Evolutionary conservation across 345 rosid species (phyloP).

Genomic region (Hevea brasiliensis): DNA sequence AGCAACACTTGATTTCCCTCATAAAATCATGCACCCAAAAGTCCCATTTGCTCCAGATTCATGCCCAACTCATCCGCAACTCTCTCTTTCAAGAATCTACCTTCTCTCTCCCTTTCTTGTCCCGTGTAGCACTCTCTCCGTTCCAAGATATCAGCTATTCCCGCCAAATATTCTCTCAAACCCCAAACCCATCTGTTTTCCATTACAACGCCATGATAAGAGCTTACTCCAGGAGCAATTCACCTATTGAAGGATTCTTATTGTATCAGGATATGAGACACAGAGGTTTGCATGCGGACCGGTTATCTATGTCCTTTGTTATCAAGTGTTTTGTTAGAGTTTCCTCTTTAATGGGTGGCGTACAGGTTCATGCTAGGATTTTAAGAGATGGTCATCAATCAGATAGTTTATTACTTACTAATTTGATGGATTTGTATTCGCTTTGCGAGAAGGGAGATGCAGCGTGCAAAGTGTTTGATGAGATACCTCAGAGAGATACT

Average conservation of each 20-base stretch:
- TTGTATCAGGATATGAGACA: constrained; percentile 48
- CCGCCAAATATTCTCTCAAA: constrained; percentile 51
- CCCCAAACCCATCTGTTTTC: constrained; percentile 44
- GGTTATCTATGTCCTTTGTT: constrained; percentile 57
- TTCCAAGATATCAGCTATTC: constrained; percentile 40
- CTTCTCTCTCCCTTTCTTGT: constrained; percentile 55
- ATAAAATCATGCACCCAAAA: constrained; percentile 48
- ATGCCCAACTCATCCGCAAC: constrained; percentile 55
- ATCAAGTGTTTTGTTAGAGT: constrained; percentile 53
- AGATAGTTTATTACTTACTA: constrained; percentile 62
- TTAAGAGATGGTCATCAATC: constrained; percentile 59
- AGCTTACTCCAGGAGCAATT: constrained; percentile 51
- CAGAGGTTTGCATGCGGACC: constrained; percentile 37
- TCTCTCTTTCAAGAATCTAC: constrained; percentile 44
- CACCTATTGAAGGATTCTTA: constrained; percentile 53
- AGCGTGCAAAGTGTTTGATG: constrained; percentile 72
- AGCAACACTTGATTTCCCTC: constrained; percentile 41
- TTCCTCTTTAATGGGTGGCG: constrained; percentile 44
- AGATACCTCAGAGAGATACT: constrained; percentile 54
- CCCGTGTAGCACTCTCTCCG: constrained; percentile 48
- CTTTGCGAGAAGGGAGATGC: constrained; percentile 25
- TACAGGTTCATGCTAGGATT: constrained; percentile 67
- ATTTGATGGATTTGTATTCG: constrained; percentile 65
- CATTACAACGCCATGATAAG: constrained; percentile 68
- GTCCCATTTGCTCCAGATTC: constrained; percentile 63